phyloP scores from a whole-genome alignment of 106 monocot genomes.

The Chionographis japonica region DNA sequence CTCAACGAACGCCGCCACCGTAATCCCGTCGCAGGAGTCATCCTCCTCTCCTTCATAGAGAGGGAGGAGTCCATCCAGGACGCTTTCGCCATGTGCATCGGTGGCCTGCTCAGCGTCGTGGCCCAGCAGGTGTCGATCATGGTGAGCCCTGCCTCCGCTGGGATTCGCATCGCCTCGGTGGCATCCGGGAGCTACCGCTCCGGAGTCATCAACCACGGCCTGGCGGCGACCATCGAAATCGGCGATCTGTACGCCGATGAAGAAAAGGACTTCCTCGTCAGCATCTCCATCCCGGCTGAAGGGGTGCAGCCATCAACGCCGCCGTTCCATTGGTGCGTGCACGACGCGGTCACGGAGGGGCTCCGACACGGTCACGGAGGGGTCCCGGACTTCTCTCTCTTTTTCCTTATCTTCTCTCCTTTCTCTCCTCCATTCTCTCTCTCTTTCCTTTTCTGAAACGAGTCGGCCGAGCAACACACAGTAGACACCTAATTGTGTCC shows the following conservation, averaged over 20 bases:
- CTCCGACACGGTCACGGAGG: conserved; percentile 36
- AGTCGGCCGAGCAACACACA: no score
- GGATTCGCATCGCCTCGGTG: background rate
- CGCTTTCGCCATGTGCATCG: background rate
- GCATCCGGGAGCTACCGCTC: background rate
- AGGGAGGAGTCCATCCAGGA: background rate
- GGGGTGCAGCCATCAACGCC: no score
- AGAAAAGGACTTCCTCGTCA: background rate
- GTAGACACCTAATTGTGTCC: no score
- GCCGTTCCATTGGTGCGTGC: conserved; percentile 47
- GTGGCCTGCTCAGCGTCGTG: background rate
- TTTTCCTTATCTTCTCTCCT: no score
- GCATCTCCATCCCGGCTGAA: background rate
- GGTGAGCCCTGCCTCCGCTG: background rate
- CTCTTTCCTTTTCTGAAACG: no score
- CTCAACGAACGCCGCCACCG: no score
- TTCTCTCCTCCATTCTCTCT: no score
- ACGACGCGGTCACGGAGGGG: conserved; percentile 38
- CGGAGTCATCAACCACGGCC: background rate
- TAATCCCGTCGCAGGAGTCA: no score
- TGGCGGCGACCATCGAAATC: background rate
- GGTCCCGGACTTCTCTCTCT: no score
- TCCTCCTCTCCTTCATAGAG: background rate
- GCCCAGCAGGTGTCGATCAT: background rate
- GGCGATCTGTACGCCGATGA: background rate